A percentile compares a stretch with the other conserved stretches of the same genome.
These are phyloP conservation scores for Auxenochlorella protothecoides DNA, from an alignment of 139 green algal genomes.

Conservation along the genomic window DNA sequence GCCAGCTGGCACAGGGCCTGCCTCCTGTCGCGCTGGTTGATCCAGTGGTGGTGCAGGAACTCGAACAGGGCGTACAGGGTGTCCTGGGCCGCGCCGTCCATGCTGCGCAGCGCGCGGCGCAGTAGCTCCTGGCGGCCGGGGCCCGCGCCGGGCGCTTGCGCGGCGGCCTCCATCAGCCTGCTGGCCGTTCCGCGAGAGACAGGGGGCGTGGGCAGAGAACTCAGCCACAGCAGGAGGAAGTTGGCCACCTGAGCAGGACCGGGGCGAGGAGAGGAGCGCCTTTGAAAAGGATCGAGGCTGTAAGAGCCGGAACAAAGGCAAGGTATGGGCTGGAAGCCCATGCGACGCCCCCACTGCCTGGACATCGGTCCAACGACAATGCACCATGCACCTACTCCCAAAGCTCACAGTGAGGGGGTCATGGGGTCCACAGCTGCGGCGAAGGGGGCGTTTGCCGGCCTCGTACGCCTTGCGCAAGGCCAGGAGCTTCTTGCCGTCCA, in stretches of 20 bases:
- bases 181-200: too few species aligned
- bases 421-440: conserved; percentile 8
- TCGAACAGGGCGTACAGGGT: conserved; percentile 29
- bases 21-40: conserved; percentile 25
- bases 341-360: too few species aligned
- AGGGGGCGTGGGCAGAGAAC: conserved; percentile 11
- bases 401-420: conserved; percentile 10
- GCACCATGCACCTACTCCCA: background rate
- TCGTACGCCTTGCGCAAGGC: conserved; percentile 17
- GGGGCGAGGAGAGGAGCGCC: background rate
- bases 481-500: conserved; percentile 13
- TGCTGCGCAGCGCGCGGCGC: conserved; percentile 4
- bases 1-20: conserved; percentile 9
- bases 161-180: conserved; percentile 7
- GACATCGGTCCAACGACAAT: background rate
- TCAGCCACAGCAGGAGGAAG: conserved; percentile 29
- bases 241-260: conserved; percentile 12
- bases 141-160: conserved; percentile 6
- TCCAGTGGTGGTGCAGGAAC: conserved; percentile 27
- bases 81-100: background rate
- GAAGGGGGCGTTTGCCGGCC: conserved; percentile 14
- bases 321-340: too few species aligned
- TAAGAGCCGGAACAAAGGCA: background rate
- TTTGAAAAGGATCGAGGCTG: background rate
- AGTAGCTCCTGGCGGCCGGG: conserved; percentile 1